A percentile compares a stretch with the other conserved stretches of the same genome.
Conservation (phyloP, 139 green algal genomes). For the Asterochloris sp. region DNA sequence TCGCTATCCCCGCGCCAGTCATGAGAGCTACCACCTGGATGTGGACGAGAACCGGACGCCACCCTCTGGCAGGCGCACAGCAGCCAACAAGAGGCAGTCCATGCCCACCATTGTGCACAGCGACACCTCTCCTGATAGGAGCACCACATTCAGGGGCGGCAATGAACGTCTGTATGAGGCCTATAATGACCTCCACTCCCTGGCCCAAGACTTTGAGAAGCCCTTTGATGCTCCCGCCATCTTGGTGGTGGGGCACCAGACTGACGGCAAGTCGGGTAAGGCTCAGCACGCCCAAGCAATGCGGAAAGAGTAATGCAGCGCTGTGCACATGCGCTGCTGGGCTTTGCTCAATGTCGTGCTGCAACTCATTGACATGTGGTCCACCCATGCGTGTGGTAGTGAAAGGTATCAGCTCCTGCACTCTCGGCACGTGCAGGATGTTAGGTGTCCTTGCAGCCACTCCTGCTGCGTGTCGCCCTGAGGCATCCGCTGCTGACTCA, state of each 20-base stretch:
- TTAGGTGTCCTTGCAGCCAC: too few species aligned
- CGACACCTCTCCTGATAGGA: constrained; percentile 42
- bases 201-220: constrained; percentile 93
- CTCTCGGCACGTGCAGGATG: too few species aligned
- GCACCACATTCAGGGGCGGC: constrained; percentile 47
- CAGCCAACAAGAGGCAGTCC: constrained; percentile 6
- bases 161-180: constrained; percentile 92
- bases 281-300: background rate
- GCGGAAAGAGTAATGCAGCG: background rate
- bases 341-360: background rate
- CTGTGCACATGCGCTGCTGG: background rate
- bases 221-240: constrained; percentile 95
- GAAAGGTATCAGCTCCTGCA: too few species aligned
- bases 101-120: constrained; percentile 15
- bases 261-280: constrained; percentile 90
- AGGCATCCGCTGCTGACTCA: too few species aligned
- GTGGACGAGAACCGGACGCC: constrained; percentile 45
- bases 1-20: constrained; percentile 27
- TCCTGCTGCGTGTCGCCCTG: too few species aligned
- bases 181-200: constrained; percentile 87
- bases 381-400: background rate
- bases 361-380: background rate
- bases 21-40: constrained; percentile 26
- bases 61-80: constrained; percentile 17
- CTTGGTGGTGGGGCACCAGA: constrained; percentile 94